These are phyloP conservation scores for Tolypocladium sp. DNA, from an alignment of 2,329 filamentous ascomycete genomes.

Conservation along the genomic window DNA sequence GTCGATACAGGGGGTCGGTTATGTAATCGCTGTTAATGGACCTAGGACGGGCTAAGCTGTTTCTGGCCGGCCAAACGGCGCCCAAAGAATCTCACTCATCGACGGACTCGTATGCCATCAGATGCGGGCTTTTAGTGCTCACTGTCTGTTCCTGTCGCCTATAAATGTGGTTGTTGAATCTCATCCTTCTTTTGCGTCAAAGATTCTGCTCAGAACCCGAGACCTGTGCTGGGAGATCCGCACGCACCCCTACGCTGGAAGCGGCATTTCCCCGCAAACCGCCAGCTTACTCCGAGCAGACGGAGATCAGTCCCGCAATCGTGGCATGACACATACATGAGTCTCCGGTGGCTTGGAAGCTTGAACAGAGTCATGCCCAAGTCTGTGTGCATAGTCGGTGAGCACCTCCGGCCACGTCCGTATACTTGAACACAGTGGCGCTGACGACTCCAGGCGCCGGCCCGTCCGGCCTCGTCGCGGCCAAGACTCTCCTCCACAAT, in stretches of 20 bases:
- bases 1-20: neutral
- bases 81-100: too few species aligned
- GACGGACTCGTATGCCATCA: too few species aligned
- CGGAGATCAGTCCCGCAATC: neutral
- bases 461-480: constrained; percentile 58
- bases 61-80: neutral
- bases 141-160: too few species aligned
- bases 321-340: constrained; percentile 15
- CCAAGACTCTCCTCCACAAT: constrained; percentile 63
- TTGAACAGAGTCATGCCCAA: constrained; percentile 11
- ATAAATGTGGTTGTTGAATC: too few species aligned
- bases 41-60: neutral
- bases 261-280: neutral
- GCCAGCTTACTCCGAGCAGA: neutral
- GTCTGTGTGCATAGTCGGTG: constrained; percentile 31
- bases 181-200: too few species aligned
- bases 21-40: neutral
- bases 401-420: constrained; percentile 1
- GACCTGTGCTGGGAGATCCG: too few species aligned
- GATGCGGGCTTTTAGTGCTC: too few species aligned
- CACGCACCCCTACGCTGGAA: neutral
- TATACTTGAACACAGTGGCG: neutral
- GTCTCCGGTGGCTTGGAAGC: neutral
- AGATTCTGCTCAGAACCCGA: too few species aligned
- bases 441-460: constrained; percentile 45